phyloP scores from a whole-genome alignment of 1,284 basidiomycete genomes.

The Schizopora paradoxa region DNA sequence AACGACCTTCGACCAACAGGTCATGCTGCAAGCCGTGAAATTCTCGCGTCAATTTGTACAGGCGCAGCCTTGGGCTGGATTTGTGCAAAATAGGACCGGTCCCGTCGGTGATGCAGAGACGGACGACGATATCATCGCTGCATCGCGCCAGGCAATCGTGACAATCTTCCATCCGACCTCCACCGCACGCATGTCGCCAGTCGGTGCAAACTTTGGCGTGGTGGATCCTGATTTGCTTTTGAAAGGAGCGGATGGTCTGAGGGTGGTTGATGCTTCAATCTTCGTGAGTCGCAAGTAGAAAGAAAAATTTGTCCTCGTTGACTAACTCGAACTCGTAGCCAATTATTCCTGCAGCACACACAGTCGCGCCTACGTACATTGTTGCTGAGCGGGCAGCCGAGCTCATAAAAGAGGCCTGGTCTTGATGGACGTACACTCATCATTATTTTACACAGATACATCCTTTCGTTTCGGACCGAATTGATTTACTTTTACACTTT shows the following conservation, averaged over 20 bases:
- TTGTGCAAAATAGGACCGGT: slow-evolving; percentile 20
- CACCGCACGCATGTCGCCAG: background rate
- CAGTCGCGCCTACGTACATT: slow-evolving; percentile 21
- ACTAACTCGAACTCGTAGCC: too few relatives aligned
- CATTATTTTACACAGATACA: too few relatives aligned
- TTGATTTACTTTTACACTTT: too few relatives aligned
- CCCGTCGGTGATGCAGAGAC: slow-evolving; percentile 20
- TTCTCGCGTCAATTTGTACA: slow-evolving; percentile 19
- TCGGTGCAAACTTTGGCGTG: slow-evolving; percentile 18
- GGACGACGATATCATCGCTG: slow-evolving; percentile 23
- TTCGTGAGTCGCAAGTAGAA: slow-evolving; percentile 22
- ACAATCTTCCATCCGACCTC: background rate
- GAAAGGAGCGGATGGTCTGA: slow-evolving; percentile 26
- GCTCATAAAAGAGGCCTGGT: slow-evolving; percentile 20
- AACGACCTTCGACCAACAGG: slow-evolving; percentile 13
- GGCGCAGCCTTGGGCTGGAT: slow-evolving; percentile 20
- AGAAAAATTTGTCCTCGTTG: background rate
- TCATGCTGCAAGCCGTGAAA: slow-evolving; percentile 19
- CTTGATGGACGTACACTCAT: too few relatives aligned
- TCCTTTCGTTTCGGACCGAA: too few relatives aligned
- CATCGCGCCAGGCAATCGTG: slow-evolving; percentile 7
- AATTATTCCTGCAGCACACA: slow-evolving; percentile 21
- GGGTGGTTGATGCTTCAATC: slow-evolving; percentile 31
- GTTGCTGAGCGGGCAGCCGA: slow-evolving; percentile 25
- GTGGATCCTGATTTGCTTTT: slow-evolving; percentile 29